A percentile compares a stretch with the other conserved stretches of the same genome.
These are phyloP conservation scores for Penicillium sp. DNA, from an alignment of 2,329 filamentous ascomycete genomes.

Conservation along the genomic window DNA sequence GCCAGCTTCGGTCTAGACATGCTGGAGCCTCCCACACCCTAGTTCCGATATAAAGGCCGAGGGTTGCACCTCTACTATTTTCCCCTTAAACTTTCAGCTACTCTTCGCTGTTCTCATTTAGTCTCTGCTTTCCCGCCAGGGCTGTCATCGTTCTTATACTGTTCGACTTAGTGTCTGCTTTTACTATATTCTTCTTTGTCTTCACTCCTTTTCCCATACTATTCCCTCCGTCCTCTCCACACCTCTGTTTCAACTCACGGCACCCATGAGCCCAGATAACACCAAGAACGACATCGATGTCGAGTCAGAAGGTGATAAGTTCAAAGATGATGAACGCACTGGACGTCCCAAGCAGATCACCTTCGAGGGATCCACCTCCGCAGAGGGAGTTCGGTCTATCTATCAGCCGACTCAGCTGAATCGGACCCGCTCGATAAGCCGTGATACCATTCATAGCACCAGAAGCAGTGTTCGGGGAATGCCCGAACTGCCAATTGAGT, in stretches of 20 bases:
- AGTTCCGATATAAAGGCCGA: neutral
- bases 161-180: neutral
- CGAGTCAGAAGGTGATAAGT: conserved; percentile 7
- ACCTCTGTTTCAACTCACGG: neutral
- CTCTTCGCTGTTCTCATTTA: neutral
- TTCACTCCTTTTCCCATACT: neutral
- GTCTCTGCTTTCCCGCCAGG: neutral
- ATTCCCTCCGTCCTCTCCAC: neutral
- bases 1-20: neutral
- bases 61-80: neutral
- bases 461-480: conserved; percentile 10
- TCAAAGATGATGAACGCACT: conserved; percentile 10
- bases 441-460: conserved; percentile 16
- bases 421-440: conserved; percentile 17
- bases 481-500: conserved; percentile 30
- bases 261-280: conserved; percentile 11
- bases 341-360: conserved; percentile 14
- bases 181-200: neutral
- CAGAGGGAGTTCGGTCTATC: conserved; percentile 13
- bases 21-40: neutral
- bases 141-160: neutral
- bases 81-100: neutral
- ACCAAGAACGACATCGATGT: conserved; percentile 10
- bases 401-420: conserved; percentile 14
- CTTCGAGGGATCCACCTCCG: conserved; percentile 15